These are phyloP conservation scores for Aspergillus floridensis DNA, from an alignment of 2,329 filamentous ascomycete species.

Conservation along the genomic window DNA sequence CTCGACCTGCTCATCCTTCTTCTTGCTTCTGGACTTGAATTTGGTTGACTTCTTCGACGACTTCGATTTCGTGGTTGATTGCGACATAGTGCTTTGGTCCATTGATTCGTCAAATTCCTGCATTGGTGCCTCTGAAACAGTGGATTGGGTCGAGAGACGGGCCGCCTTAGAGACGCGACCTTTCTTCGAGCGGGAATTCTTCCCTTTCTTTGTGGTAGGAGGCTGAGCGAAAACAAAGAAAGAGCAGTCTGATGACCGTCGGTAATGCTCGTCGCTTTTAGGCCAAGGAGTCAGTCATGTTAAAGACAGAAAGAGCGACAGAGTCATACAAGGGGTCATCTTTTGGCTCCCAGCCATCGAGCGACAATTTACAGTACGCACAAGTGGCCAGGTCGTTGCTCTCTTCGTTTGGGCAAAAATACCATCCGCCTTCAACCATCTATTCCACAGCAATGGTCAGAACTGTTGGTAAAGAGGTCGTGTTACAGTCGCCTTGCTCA, in stretches of 20 bases:
- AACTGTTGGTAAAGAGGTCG: conserved; percentile 2
- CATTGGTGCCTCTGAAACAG: conserved; percentile 45
- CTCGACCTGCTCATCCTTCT: conserved; percentile 45
- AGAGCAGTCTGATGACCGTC: conserved; percentile 71
- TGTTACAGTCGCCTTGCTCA: conserved; percentile 15
- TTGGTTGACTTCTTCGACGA: conserved; percentile 44
- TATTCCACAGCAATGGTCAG: conserved; percentile 36
- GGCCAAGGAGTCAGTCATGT: conserved; percentile 14
- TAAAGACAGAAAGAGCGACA: conserved; percentile 22
- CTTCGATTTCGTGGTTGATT: conserved; percentile 53
- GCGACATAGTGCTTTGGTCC: conserved; percentile 56
- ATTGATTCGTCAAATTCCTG: conserved; percentile 51
- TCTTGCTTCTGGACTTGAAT: conserved; percentile 35
- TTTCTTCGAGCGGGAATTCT: conserved; percentile 57
- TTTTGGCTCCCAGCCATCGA: conserved; percentile 91
- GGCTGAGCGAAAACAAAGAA: conserved; percentile 70
- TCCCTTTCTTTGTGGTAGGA: conserved; percentile 54
- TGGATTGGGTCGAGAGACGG: conserved; percentile 58
- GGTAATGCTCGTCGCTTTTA: conserved; percentile 76
- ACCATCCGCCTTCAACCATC: conserved; percentile 92
- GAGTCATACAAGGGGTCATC: conserved; percentile 78
- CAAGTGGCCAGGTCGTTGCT: conserved; percentile 89
- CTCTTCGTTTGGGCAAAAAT: conserved; percentile 79
- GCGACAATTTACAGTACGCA: conserved; percentile 80
- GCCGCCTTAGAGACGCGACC: conserved; percentile 66